Conservation (phyloP, 2,329 filamentous ascomycete genomes). For the Talaromyces pinophilus region DNA sequence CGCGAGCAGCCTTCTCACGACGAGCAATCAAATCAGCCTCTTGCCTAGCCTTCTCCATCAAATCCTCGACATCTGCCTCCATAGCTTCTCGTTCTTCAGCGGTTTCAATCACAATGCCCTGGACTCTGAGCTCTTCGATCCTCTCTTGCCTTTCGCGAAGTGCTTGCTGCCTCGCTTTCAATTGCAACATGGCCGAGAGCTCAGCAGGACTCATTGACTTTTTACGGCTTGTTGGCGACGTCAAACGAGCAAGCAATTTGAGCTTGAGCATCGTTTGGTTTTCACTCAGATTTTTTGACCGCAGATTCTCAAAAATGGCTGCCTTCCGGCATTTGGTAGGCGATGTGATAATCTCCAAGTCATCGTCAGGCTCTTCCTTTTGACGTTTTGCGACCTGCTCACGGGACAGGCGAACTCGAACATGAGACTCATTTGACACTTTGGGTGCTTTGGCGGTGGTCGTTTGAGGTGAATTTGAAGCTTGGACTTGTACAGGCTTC, state of each 20-base stretch:
- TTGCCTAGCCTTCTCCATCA: conserved; percentile 78
- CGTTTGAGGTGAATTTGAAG: background rate
- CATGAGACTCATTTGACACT: conserved; percentile 33
- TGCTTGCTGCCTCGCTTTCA: conserved; percentile 77
- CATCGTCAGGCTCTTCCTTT: conserved; percentile 51
- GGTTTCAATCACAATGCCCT: conserved; percentile 79
- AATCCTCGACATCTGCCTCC: conserved; percentile 79
- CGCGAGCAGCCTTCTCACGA: conserved; percentile 73
- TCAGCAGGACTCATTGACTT: conserved; percentile 67
- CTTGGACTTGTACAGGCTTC: conserved; percentile 3
- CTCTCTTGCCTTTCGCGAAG: conserved; percentile 73
- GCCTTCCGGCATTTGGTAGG: conserved; percentile 46
- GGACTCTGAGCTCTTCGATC: conserved; percentile 73
- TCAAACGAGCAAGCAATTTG: conserved; percentile 72
- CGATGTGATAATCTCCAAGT: conserved; percentile 63
- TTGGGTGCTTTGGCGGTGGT: conserved; percentile 25
- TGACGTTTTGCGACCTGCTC: conserved; percentile 38
- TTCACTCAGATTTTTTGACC: conserved; percentile 63
- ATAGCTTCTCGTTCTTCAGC: conserved; percentile 83
- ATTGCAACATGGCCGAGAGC: conserved; percentile 67
- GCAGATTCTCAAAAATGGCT: conserved; percentile 70
- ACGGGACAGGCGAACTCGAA: conserved; percentile 46
- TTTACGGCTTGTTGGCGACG: conserved; percentile 57
- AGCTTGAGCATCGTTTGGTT: conserved; percentile 63
- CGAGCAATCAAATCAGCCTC: conserved; percentile 79